These are phyloP conservation scores for Hypoxylon crocopeplum DNA, from an alignment of 495 filamentous ascomycete species.

Conservation along the genomic window DNA sequence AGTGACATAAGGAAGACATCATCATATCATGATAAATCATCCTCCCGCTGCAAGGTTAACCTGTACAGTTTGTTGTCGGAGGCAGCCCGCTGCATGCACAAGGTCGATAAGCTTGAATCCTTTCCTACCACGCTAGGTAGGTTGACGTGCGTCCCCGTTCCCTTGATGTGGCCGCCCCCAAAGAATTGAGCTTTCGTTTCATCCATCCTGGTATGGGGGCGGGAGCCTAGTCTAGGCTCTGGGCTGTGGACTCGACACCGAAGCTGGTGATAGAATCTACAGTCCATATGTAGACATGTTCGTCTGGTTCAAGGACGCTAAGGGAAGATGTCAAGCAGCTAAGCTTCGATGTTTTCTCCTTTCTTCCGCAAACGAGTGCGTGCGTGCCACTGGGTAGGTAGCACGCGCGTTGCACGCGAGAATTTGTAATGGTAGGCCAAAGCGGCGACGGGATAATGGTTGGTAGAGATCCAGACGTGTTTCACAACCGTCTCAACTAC, in stretches of 20 bases:
- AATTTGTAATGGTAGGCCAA: constrained; percentile 19
- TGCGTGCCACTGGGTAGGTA: not conserved
- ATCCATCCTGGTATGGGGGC: constrained; percentile 4
- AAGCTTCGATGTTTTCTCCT: constrained; percentile 1
- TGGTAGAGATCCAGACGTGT: constrained; percentile 13
- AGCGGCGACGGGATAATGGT: constrained; percentile 12
- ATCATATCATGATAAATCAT: constrained; percentile 24
- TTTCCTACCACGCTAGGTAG: constrained; percentile 2
- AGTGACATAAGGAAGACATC: constrained; percentile 10
- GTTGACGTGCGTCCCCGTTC: constrained; percentile 10
- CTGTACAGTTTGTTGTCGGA: constrained; percentile 4
- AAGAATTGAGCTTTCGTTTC: constrained; percentile 24
- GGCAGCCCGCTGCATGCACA: constrained; percentile 15
- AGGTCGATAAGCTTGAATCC: too few species aligned
- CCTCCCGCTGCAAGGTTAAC: not conserved
- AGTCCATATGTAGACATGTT: not conserved
- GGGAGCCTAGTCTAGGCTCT: constrained; percentile 12
- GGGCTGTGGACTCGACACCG: too few species aligned
- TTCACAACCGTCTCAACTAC: constrained; percentile 36
- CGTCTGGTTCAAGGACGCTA: constrained; percentile 11
- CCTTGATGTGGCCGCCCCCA: constrained; percentile 3
- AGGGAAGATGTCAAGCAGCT: constrained; percentile 1
- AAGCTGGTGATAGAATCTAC: too few species aligned
- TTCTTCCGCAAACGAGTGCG: not conserved
- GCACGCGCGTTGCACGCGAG: not conserved